Evolutionary conservation across 1,139 yeast species (phyloP), one percentile per base, ranked within the genome.

Genomic region (Groenewaldozyma sp.): DNA sequence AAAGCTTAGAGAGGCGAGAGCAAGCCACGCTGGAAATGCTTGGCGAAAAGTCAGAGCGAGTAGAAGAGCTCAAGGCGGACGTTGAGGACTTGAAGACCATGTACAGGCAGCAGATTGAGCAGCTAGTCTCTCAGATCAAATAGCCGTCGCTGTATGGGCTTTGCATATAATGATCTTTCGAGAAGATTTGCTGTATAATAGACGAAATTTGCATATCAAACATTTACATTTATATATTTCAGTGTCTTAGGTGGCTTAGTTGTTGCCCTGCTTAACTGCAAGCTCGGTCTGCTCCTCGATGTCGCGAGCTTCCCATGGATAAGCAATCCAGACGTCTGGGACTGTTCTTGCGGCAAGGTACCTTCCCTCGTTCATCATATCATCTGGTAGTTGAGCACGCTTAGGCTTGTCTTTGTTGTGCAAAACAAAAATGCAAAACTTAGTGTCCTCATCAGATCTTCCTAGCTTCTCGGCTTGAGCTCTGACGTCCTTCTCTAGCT

Each of bases 291-390:
- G 98, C 64, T 71, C 73, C 38, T 83, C 95, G 60, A 88, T 91
- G 65, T 88, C 95, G 44, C 73, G 72, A 24, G 93, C 78, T 65
- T 86, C 95, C 98, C 98, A 91, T 38, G 97, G 97, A 62, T 91
- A 91, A 34, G 96, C 96, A 55, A 86, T 87, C 98, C 98, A 91
- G 52, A 73, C 73, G 60, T 91, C 97, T 32, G 88, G 94, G 31
- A 86, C 91, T 36, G 84, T 74, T 64, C 91, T 76, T 35, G 95
- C 96, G 46, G 95, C 95, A 55, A 86, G 74, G 64, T 88, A 88
- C 61, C 83, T 77, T 41, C 81, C 82, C 35, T 70, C 68, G 29
- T 65, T 61, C 71, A 78, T 71, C 65, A 79, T 74, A 20, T 73
- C 80, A 41, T 65, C 70, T 20, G 86, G 86, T 50, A 79, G 72